Base-by-base conservation (phyloP, 179 eudicot genomes). In the Silene vulgaris region DNA sequence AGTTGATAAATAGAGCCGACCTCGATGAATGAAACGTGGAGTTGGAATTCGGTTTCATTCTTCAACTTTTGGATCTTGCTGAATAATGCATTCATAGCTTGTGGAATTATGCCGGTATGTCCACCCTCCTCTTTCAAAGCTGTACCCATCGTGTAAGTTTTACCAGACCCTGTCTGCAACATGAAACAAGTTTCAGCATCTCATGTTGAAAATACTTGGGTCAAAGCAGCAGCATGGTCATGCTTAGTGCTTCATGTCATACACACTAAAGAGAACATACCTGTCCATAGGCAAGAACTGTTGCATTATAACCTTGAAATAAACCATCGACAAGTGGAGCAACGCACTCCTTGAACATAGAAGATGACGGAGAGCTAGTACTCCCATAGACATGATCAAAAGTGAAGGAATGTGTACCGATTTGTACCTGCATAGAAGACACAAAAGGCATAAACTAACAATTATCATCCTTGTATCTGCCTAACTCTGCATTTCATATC, bases 231-330 rank as follows among this genome's bases (percentile, higher is more conserved):
- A 61, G 9, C 32, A 64, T 23, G 30, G 59, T 16, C 62, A 28
- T 11, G 28, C 14, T 60, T 59, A 43, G 43, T 37, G 45, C 61
- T 75, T 28, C 45, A 32, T 35, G 50, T n/a, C 52, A 30, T 30
- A 45, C 52, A 65, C 14, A 54, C 2, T 45, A 35, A 63, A 19
- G 13, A 65, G 73, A 69, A 14, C 52, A 61, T 87, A 91, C 99
- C 92, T 96, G 99, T 68, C 99, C 99, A 82, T 96, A 96, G 59
- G 99, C 99, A 28, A 96, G 94, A 78, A 96, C 99, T 23, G 99
- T 96, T 71, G 96, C 99, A 86, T 96, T 96, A 76, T 96, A 96
- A 69, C 99, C 99, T 89, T 96, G 98, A 84, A 96, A 96, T 78
- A 96, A 84, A 64, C 99, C 98, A 76, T 96, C 97, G 66, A 96